phyloP scores from a whole-genome alignment of 208 protist species.

The Phytomonas francai region DNA sequence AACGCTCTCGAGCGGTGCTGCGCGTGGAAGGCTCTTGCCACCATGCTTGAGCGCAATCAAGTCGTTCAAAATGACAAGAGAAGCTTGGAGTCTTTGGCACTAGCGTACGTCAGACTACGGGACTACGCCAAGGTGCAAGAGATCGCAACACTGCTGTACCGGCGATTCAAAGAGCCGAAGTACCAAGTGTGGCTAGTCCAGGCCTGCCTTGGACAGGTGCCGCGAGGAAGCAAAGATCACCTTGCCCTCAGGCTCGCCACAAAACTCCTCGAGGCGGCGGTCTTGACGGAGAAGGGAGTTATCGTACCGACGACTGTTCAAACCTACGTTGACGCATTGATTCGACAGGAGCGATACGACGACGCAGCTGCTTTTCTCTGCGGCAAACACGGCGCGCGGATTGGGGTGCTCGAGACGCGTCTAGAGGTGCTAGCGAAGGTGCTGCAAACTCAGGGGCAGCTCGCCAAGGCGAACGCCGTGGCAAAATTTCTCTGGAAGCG shows the following conservation, averaged over 20 bases:
- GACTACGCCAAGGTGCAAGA: slow-evolving; percentile 61
- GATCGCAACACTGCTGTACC: slow-evolving; percentile 50
- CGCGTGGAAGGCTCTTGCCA: slow-evolving; percentile 53
- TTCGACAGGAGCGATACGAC: slow-evolving; percentile 49
- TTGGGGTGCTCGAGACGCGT: slow-evolving; percentile 67
- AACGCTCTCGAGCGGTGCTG: slow-evolving; percentile 66
- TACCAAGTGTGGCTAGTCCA: slow-evolving; percentile 84
- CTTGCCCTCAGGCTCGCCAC: slow-evolving; percentile 64
- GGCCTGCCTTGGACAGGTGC: slow-evolving; percentile 69
- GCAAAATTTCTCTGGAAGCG: slow-evolving; percentile 44
- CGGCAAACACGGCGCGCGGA: slow-evolving; percentile 37
- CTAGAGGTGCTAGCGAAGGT: slow-evolving; percentile 53
- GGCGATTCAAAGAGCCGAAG: slow-evolving; percentile 42
- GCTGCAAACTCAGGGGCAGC: slow-evolving; percentile 31
- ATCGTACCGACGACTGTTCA: slow-evolving; percentile 48
- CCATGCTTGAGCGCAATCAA: slow-evolving; percentile 53
- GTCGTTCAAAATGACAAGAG: slow-evolving; percentile 44
- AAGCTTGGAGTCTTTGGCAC: slow-evolving; percentile 61
- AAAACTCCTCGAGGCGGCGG: slow-evolving; percentile 46
- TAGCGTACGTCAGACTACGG: slow-evolving; percentile 76
- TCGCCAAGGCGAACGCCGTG: slow-evolving; percentile 43
- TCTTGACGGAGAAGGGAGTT: slow-evolving; percentile 58
- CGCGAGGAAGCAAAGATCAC: slow-evolving; percentile 49
- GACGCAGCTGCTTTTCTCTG: slow-evolving; percentile 59
- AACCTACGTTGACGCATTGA: slow-evolving; percentile 73